phyloP scores from a whole-genome alignment of 805 yeast species.

The Nakazawaea ernobii region DNA sequence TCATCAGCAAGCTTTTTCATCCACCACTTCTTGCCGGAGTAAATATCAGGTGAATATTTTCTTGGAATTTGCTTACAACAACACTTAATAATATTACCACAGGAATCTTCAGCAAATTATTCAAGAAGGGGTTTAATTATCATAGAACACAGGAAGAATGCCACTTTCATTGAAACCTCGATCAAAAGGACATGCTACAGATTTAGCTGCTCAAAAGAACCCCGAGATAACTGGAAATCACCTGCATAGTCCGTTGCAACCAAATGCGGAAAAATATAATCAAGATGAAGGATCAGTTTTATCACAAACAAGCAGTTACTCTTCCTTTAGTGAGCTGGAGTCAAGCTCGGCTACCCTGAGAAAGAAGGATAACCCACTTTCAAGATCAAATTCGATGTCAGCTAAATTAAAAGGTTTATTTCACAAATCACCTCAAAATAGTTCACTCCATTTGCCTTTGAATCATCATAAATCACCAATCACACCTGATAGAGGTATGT shows the following conservation, averaged over 20 bases:
- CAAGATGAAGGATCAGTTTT: slow-evolving; percentile 6
- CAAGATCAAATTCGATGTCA: slow-evolving; percentile 10
- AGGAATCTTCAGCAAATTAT: too few relatives aligned
- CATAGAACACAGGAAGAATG: background rate
- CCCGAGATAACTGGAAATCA: too few relatives aligned
- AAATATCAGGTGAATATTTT: too few relatives aligned
- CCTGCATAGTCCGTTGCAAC: background rate
- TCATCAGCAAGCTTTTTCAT: too few relatives aligned
- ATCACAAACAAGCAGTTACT: slow-evolving; percentile 6
- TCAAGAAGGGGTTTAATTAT: background rate
- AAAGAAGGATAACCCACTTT: slow-evolving; percentile 3
- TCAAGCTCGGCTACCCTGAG: background rate
- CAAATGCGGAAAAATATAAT: background rate
- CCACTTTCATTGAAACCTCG: background rate
- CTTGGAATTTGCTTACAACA: too few relatives aligned
- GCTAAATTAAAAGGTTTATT: slow-evolving; percentile 9
- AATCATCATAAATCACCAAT: background rate
- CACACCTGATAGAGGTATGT: slow-evolving; percentile 1
- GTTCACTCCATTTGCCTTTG: slow-evolving; percentile 6
- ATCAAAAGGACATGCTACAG: background rate
- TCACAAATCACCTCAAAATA: slow-evolving; percentile 9
- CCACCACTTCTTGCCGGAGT: too few relatives aligned
- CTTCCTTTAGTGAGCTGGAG: slow-evolving; percentile 5
- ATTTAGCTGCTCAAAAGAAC: background rate
- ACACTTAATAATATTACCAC: too few relatives aligned